Evolutionary conservation across 2,329 filamentous ascomycete genomes (phyloP), one percentile per base, ranked within the genome.

Genomic region (Fusarium penzigii): DNA sequence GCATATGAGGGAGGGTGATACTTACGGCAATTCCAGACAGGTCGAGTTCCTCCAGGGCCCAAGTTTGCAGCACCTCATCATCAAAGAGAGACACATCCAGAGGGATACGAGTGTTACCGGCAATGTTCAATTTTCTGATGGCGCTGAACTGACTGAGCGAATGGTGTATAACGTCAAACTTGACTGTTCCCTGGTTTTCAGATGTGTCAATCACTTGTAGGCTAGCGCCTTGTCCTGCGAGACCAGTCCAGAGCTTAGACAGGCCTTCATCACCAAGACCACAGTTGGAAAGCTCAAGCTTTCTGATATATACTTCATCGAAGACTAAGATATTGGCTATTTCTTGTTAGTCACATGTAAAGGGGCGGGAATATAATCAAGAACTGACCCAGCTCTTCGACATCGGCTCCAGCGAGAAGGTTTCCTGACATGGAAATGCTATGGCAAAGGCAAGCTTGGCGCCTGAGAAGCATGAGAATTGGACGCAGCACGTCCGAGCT

Each of bases 11-110:
- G 8, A 3, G 2, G 32, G 6, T n/a, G 34, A 12, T 17, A 52
- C 72, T 56, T 65, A 81, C 78, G 69, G 77, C 76, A 65, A 80
- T 82, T 6, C 77, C 75, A 3, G 81, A 83, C 29, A 84, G 66
- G 55, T 84, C 75, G 14, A 84, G 67, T 51, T 81, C 78, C 60
- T 82, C 76, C 20, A 84, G 69, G n/a, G 69, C 68, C 72, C 77
- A 79, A 16, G 68, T 61, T 39, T 70, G 58, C 42, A 81, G 66
- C 8, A 71, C 66, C 46, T 74, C 72, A 52, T 77, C 65, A 47
- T 79, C 70, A 29, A 84, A 75, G 3, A 84, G 64, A 2, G 78
- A 73, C 13, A 71, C 71, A 3, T 75, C 73, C 2, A 73, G 65
- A 20, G 72, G 65, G 13, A 80, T 74, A 34, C 79, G 76, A 14